phyloP scores from a whole-genome alignment of 2,329 filamentous ascomycete genomes.

The Clarireedia monteithiana region DNA sequence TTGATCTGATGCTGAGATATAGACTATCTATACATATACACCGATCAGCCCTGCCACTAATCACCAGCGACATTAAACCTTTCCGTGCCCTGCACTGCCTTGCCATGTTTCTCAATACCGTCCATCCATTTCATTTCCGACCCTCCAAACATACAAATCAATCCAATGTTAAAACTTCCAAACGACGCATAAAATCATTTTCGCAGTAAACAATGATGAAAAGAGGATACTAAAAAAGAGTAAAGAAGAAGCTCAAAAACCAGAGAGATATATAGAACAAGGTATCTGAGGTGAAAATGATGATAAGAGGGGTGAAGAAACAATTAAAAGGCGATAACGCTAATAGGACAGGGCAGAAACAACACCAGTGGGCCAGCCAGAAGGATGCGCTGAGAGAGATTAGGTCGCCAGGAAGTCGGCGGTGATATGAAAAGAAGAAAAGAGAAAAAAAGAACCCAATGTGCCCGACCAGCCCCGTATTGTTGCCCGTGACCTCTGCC shows the following conservation, averaged over 20 bases:
- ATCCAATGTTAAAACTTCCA: constrained; percentile 11
- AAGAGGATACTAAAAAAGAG: background rate
- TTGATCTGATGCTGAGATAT: constrained; percentile 14
- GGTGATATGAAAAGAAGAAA: constrained; percentile 15
- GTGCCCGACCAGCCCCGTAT: constrained; percentile 31
- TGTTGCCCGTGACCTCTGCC: constrained; percentile 38
- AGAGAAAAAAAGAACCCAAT: constrained; percentile 24
- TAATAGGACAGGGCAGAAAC: constrained; percentile 29
- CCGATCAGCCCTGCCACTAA: constrained; percentile 4
- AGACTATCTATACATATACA: constrained; percentile 17
- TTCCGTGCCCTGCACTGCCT: constrained; percentile 7
- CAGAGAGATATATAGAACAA: constrained; percentile 47
- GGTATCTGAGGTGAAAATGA: constrained; percentile 41
- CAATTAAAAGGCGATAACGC: constrained; percentile 23
- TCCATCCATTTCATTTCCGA: constrained; percentile 6
- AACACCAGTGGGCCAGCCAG: constrained; percentile 31
- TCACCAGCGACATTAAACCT: constrained; percentile 9
- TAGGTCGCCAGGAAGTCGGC: constrained; percentile 20
- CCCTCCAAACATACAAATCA: constrained; percentile 9
- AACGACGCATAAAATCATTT: constrained; percentile 12
- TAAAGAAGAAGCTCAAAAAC: constrained; percentile 14
- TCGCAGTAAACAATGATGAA: constrained; percentile 11
- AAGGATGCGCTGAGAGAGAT: constrained; percentile 22
- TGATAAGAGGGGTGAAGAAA: constrained; percentile 22
- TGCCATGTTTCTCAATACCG: background rate